Evolutionary conservation across 768 basidiomycete species (phyloP), one percentile per base, ranked within the genome.

Genomic region (Tephrocybe sp.): DNA sequence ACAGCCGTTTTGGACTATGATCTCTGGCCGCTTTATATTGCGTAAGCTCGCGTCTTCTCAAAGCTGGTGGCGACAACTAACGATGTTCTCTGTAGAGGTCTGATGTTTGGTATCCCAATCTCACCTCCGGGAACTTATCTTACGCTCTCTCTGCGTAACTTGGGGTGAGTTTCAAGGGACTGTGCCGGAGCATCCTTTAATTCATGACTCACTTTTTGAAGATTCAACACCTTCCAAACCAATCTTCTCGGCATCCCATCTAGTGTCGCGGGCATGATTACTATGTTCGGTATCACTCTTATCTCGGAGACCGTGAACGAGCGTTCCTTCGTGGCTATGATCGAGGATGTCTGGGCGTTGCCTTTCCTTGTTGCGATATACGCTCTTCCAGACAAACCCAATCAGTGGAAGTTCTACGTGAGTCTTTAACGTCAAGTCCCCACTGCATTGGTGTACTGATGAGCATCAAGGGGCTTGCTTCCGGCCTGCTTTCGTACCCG

Each of bases 21-120:
- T 57, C 64, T 86, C 7, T 86, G 84, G 83, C 84, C 84, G 0
- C 41, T 86, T n/a, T 87, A 87, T 59, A 70, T 82, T 24, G 63
- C 83, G 73, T 77, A 47, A 42, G 66, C 61, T 6, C 3, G 18
- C 5, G 9, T 19, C n/a, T 37, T 6, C 4, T 19, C n/a, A 19
- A 42, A 26, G n/a, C 30, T 9, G 19, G 34, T 16, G 22, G 25
- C 13, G 21, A 13, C n/a, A n/a, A 11, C n/a, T 22, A 11, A 15
- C 21, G 27, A 45, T 30, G 11, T 18, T 19, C 22, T 19, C 19
- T 11, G n/a, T 43, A 80, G 79, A 9, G 79, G 80, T 1, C 61
- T 84, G 1, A 67, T 78, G 65, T 83, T 80, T 44, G 72, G 74
- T 16, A 76, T 82, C 51, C 77, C 83, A 9, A 61, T 68, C 34